Evolutionary conservation across 2,329 filamentous ascomycete genomes (phyloP), one percentile per base, ranked within the genome.

Genomic region (Chaetomium sp.): DNA sequence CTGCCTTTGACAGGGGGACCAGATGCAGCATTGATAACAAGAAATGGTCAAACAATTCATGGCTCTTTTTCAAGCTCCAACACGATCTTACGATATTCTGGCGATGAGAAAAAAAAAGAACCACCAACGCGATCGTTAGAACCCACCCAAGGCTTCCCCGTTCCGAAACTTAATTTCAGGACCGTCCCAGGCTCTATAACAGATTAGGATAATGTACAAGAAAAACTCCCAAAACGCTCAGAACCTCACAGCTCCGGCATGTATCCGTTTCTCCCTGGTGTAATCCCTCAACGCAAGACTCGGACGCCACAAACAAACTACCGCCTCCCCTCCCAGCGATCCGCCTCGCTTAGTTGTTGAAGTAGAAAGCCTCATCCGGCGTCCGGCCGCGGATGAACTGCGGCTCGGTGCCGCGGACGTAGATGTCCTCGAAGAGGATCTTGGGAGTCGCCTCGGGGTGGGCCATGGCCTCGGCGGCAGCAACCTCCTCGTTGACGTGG

Each of bases 361-460:
- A 96, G 79, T 95, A 96, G 77, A 86, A 94, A 76, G 91, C 92
- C 87, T 97, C 94, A 69, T 97, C 91, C 53, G 87, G 81, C 58
- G 87, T 91, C 61, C 92, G 83, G 66, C 92, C 92, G 66, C 91
- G 85, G 76, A 96, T 82, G 79, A 87, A 96, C 69, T 84, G 77
- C 56, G 91, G 91, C 83, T 96, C 92, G 59, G 82, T 87, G 64
- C 92, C 92, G 62, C 80, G 80, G 67, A 91, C 91, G 75, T 96
- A 97, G 72, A 96, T 95, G 73, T 96, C 92, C 85, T 99, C 92
- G 73, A 82, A 99, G 66, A 99, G 80, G 65, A 94, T 94, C 74
- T 90, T 82, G 53, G 85, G 77, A 59, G 82, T 95, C 55, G 87
- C 72, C 49, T 95, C 90, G 35, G 94, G 94, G 47, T 77, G 73